A percentile compares a stretch with the other conserved stretches of the same genome.
Conservation (phyloP, 1,284 basidiomycete species). For the Melampsora larici-populina region DNA sequence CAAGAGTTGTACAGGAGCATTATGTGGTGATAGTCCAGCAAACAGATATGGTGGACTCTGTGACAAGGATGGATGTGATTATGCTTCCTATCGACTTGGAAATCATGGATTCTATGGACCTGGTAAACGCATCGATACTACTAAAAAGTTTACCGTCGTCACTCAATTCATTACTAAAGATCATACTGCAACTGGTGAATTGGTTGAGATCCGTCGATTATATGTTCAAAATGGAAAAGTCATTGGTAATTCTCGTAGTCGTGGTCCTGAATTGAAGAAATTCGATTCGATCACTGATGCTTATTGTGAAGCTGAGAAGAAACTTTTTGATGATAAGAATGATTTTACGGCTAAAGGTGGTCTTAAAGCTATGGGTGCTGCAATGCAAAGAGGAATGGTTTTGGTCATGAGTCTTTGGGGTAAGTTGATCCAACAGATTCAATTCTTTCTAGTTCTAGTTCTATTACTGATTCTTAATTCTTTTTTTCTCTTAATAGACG, state of each 20-base stretch:
- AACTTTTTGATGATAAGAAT: neutral
- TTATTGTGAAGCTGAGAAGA: slow-evolving; percentile 8
- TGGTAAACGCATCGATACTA: slow-evolving; percentile 16
- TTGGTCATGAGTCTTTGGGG: slow-evolving; percentile 26
- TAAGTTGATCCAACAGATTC: neutral
- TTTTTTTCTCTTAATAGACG: slow-evolving; percentile 58
- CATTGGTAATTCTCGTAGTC: neutral
- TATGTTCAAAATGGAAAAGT: slow-evolving; percentile 15
- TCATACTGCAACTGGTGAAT: slow-evolving; percentile 2
- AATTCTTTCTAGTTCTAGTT: no score
- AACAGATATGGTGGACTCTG: slow-evolving; percentile 1
- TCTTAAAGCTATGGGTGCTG: slow-evolving; percentile 4
- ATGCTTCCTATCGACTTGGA: slow-evolving; percentile 19
- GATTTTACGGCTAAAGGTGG: slow-evolving; percentile 10
- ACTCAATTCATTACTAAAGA: slow-evolving; percentile 35
- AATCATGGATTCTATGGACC: slow-evolving; percentile 17
- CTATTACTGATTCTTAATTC: no score
- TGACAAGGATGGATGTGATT: slow-evolving; percentile 25
- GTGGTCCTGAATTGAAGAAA: neutral
- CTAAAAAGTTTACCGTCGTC: slow-evolving; percentile 14
- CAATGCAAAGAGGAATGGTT: slow-evolving; percentile 31
- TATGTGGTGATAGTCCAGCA: neutral
- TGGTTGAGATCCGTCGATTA: slow-evolving; percentile 19
- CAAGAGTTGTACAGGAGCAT: neutral
- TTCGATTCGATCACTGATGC: slow-evolving; percentile 6